Base-by-base conservation (phyloP, 1,139 yeast genomes). In the Sugiyamaella japonica region DNA sequence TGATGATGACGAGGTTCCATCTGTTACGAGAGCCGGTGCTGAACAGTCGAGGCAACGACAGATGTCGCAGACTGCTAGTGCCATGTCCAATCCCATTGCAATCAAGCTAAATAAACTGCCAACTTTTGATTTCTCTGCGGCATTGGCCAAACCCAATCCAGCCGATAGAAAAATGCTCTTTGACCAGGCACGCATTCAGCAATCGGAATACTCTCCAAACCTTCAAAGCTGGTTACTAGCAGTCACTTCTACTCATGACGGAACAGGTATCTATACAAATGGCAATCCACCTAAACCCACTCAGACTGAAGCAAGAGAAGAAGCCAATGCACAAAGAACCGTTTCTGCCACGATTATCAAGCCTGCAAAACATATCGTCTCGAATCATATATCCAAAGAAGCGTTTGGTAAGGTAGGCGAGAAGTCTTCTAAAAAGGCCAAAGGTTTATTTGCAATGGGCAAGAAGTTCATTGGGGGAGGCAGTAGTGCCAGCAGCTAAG, bases 401-500 rank as follows among this genome's bases (percentile, higher is more conserved):
- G 64, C 61, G 48, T 61, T 70, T 39, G 67, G 67, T 39, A 65
- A 66, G 50, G 70, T 71, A 7, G 71, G 74, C 3, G 73, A 69
- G 52, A 69, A 69, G 62, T 60, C 69, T 7, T 53, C 67, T 34
- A 65, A 63, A 57, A 66, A 63, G 41, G 73, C 74, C n/a, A 66
- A 66, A 58, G 70, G 72, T 28, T 59, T 72, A 45, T 66, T 72
- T 57, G 73, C 73, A 17, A 66, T 64, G 57, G 71, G 70, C 28
- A 63, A 59, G 52, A 66, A 66, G 59, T 58, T 70, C 16, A 63
- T 67, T 48, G 59, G 62, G n/a, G 52, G 52, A 16, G 23, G 34
- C 9, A 20, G 48, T 37, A 32, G 38, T 13, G 15, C 9, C 37
- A 20, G 16, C 16, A 15, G 15, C 3, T 36, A 37, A 46, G 2